Evolutionary conservation across 2,329 filamentous ascomycete species (phyloP), one percentile per base, ranked within the genome.

Genomic region (Aspergillus transmontanensis): DNA sequence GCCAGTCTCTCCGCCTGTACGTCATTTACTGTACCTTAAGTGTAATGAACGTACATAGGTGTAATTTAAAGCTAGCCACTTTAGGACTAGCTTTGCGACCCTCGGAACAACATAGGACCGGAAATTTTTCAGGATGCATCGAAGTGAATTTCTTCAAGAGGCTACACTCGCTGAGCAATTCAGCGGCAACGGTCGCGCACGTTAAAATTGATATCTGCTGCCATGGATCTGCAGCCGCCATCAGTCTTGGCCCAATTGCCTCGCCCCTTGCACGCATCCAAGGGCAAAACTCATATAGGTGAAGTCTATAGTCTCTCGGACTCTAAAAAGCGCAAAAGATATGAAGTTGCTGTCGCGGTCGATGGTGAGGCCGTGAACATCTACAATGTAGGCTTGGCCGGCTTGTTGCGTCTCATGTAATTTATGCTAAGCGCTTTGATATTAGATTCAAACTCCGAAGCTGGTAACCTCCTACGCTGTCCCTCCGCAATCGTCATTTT

Each of bases 321-420:
- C 58, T 80, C 83, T 48, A 85, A 82, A 75, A 88, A 87, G 76
- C 83, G 85, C 72, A 88, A 89, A 78, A 80, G 87, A 73, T 84
- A 87, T 69, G 87, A 89, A 71, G 80, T 89, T 58, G 85, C 81
- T 36, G 82, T 87, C 23, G 85, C 82, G 1, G 79, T 88, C 16
- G 86, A 89, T 72, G 86, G 86, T 45, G 86, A 89, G 72, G 84
- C 84, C 34, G 77, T 89, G 57, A 87, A 85, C 66, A 83, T 89
- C 41, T 89, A 89, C 76, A 86, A 87, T 76, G 87, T 89, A 79
- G 55, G 75, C 46, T 50, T 36, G 5, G 3, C n/a, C 6, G 26
- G 23, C 12, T 34, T 30, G n/a, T 46, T 39, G 16, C 6, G 30
- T 26, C 26, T 1, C 32, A 1, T 12, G 6, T 21, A 16, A 46